Base-by-base conservation (phyloP, 2,329 filamentous ascomycete species). In the Scorias spongiosa region DNA sequence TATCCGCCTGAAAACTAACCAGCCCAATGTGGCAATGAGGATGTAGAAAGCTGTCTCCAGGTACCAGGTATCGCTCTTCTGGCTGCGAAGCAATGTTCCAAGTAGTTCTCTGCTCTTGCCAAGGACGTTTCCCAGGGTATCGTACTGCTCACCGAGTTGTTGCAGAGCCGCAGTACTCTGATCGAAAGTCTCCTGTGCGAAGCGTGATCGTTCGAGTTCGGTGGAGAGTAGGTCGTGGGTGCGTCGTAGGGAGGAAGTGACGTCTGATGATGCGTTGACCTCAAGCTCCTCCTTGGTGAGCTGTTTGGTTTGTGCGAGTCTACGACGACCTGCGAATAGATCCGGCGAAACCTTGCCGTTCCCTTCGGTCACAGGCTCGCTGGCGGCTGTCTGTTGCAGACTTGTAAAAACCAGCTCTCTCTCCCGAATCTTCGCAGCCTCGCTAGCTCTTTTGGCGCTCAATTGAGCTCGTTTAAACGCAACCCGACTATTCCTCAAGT, bases 11-110 rank as follows among this genome's bases (percentile, higher is more conserved):
- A 93, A 95, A 6, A 94, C 59, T 7, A 98, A 72, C 91, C 91
- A 98, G 28, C 69, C 71, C 37, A 88, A 78, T 1, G 87, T 95
- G 5, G 67, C 75, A 17, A 82, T 57, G 12, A 96, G 73, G 53
- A 95, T 72, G 59, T 88, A 93, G 51, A 96, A 79, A 2, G 88
- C 78, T 32, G 84, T 93, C 64, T 91, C 83, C 29, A 98, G 74
- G 60, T 98, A 98, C 91, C 91, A 98, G 2, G 88, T 95, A 60
- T 98, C 91, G 51, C 82, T 91, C 71, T 98, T 98, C 59, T 93
- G 86, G 50, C 84, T 91, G 48, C 78, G 77, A 40, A 96, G 67
- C 39, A 98, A 69, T 14, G 84, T 85, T 6, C 78, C 77, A 7
- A 95, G 75, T 14, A 98, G 69, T 44, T 79, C 80, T 50, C 76